These are phyloP conservation scores for Myriosclerotinia duriaeana DNA, from an alignment of 2,329 filamentous ascomycete species.

Conservation along the genomic window DNA sequence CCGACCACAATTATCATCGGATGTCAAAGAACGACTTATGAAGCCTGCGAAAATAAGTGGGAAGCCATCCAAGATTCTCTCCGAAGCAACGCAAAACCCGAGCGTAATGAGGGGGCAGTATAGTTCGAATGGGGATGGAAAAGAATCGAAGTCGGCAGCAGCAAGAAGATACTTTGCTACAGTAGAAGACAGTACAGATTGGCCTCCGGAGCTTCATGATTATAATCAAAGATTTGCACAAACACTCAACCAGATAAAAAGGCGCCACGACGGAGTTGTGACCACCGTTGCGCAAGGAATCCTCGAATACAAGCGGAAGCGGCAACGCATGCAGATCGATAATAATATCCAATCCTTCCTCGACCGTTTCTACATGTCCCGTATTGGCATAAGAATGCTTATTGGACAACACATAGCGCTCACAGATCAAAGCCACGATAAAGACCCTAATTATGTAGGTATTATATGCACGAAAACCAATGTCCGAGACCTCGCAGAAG, in stretches of 20 bases:
- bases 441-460: conserved; percentile 91
- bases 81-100: conserved; percentile 84
- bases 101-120: conserved; percentile 85
- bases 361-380: conserved; percentile 99
- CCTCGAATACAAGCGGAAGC: conserved; percentile 93
- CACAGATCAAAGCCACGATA: conserved; percentile 85
- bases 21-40: conserved; percentile 77
- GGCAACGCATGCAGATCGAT: conserved; percentile 97
- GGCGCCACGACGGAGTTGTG: conserved; percentile 93
- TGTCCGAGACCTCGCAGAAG: conserved; percentile 88
- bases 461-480: conserved; percentile 99
- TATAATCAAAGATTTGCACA: conserved; percentile 92
- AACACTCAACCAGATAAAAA: conserved; percentile 89
- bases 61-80: conserved; percentile 65
- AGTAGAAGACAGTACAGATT: conserved; percentile 82
- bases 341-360: conserved; percentile 96
- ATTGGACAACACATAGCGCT: conserved; percentile 98
- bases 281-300: conserved; percentile 98
- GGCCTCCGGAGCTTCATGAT: conserved; percentile 90
- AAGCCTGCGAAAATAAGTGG: conserved; percentile 57
- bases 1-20: conserved; percentile 71
- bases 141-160: conserved; percentile 51
- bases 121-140: conserved; percentile 53
- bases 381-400: conserved; percentile 98
- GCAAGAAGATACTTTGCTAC: conserved; percentile 83